A percentile compares a stretch with the other conserved stretches of the same genome.
Evolutionary conservation across 306 rosid genomes (phyloP).

Genomic region (Trifolium dubium): DNA sequence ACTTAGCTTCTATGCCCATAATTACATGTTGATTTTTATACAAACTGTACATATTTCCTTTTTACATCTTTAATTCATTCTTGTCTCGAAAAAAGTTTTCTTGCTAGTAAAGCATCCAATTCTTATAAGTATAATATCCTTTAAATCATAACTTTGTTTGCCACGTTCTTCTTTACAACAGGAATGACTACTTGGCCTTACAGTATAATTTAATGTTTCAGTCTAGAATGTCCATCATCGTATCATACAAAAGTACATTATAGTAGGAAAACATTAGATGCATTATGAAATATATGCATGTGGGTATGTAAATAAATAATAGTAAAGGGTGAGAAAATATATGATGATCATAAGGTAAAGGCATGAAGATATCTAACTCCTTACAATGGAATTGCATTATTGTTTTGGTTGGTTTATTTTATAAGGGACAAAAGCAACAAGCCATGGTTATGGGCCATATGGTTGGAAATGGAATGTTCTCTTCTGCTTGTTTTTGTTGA

Average conservation of each 20-base stretch:
- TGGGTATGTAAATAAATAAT: slow-evolving; percentile 31
- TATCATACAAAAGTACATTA: not conserved
- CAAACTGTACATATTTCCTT: slow-evolving; percentile 14
- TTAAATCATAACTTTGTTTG: slow-evolving; percentile 41
- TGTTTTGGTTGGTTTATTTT: slow-evolving; percentile 35
- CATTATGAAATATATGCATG: slow-evolving; percentile 35
- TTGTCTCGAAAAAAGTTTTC: slow-evolving; percentile 44
- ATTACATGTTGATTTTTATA: not conserved
- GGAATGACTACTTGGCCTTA: slow-evolving; percentile 34
- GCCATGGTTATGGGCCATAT: slow-evolving; percentile 64
- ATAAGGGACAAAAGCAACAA: slow-evolving; percentile 62
- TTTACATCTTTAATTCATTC: slow-evolving; percentile 38
- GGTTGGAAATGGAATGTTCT: slow-evolving; percentile 42
- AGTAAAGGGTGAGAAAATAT: slow-evolving; percentile 28
- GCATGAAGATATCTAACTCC: slow-evolving; percentile 38
- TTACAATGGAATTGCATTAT: slow-evolving; percentile 55
- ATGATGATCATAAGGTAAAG: slow-evolving; percentile 33
- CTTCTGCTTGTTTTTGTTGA: slow-evolving; percentile 55
- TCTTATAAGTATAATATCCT: slow-evolving; percentile 30
- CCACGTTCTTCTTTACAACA: slow-evolving; percentile 35
- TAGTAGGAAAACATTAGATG: slow-evolving; percentile 22
- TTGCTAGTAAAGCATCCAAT: slow-evolving; percentile 50
- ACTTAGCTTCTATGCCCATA: not conserved
- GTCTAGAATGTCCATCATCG: slow-evolving; percentile 34
- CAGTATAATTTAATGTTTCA: slow-evolving; percentile 16